Base-by-base conservation (phyloP, 805 yeast species). In the Candida mattraensis region DNA sequence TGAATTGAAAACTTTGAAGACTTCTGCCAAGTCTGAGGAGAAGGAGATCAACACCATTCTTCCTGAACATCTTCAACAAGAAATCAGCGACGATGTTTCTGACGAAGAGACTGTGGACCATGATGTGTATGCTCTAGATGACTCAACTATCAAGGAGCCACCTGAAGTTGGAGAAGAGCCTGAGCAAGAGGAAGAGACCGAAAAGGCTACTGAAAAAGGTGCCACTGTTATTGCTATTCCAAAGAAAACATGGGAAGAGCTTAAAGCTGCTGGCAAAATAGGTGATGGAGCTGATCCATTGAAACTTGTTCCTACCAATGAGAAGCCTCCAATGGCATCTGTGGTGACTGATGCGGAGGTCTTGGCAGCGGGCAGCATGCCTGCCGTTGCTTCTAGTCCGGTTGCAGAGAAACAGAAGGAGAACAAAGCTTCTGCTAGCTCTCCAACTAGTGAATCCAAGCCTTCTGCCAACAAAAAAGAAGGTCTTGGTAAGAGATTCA, bases 1-100 rank as follows among this genome's bases (percentile, higher is more conserved):
- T n/a, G 58, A 58, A 12, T 53, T 66, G 24, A 70, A 72, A 50
- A 53, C 53, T 3, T 33, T 53, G 19, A 63, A 69, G 42, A 54
- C 63, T 47, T 50, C 60, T 25, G 60, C 75, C 22, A 43, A 53
- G 28, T 41, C 58, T 32, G 74, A 71, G 33, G 76, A 69, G 47
- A 69, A 64, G 49, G 64, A 62, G 36, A 71, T 76, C 48, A 74
- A 74, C 47, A 53, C 46, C 10, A 71, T 65, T 37, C 66, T 72
- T 42, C 82, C 82, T 9, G 77, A 70, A 32, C 82, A 76, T 56
- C 61, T 76, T 50, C 66, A 61, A 40, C 54, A 58, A 42, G 62
- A 60, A 10, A 40, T 60, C 14, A 37, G 48, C n/a, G 56, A 51
- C 28, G 42, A 35, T 11, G 31, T 53, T 17, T 44, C 60, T 9